These are phyloP conservation scores for Prunus armeniaca DNA, from an alignment of 306 rosid species.

Conservation along the genomic window DNA sequence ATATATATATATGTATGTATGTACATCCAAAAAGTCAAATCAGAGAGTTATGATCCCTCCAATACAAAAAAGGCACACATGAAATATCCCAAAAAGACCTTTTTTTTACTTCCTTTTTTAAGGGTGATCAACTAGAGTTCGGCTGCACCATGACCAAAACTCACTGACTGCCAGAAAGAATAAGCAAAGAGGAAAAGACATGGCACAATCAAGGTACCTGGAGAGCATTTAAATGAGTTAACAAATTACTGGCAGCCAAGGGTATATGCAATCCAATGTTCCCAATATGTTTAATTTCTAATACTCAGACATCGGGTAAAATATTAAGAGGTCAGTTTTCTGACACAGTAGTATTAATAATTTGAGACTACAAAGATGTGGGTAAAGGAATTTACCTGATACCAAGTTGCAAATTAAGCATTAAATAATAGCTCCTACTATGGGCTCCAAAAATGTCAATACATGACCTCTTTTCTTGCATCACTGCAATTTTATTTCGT, in stretches of 20 bases:
- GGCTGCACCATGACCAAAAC: neutral
- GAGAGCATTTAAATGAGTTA: neutral
- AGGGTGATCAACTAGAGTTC: neutral
- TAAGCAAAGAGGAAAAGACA: neutral
- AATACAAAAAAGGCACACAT: neutral
- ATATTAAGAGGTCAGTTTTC: neutral
- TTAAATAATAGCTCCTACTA: constrained; percentile 39
- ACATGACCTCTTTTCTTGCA: constrained; percentile 52
- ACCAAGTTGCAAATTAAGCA: constrained; percentile 62
- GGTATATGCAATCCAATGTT: neutral
- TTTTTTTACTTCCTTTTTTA: neutral
- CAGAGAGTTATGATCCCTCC: neutral
- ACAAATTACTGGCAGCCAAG: constrained; percentile 2
- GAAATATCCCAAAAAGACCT: neutral
- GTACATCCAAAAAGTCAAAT: neutral
- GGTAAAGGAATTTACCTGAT: constrained; percentile 42
- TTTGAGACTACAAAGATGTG: neutral
- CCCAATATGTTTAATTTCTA: neutral
- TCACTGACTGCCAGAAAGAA: neutral
- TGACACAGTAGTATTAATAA: neutral
- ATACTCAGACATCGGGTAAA: neutral
- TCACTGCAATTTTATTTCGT: constrained; percentile 39
- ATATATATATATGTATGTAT: too few species aligned
- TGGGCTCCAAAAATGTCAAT: constrained; percentile 23
- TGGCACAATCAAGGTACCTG: neutral